These are phyloP conservation scores for Helianthus tuberosus DNA, from an alignment of 129 eudicot genomes.

Conservation along the genomic window DNA sequence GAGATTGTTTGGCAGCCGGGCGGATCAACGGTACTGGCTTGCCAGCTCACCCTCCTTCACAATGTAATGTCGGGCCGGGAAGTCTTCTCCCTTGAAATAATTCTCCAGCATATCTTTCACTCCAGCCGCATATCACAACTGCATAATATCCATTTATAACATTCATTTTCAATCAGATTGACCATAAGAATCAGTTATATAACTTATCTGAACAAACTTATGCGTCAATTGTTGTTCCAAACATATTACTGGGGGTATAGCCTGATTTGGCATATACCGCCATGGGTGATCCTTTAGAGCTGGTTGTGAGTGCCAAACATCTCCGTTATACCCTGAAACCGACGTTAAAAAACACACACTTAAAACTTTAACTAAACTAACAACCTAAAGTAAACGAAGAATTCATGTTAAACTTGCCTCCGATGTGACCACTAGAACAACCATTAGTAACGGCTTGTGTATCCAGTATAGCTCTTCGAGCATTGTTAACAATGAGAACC, in stretches of 20 bases:
- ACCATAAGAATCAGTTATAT: no score
- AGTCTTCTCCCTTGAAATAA: slow-evolving; percentile 97
- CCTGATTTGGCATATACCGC: slow-evolving; percentile 99
- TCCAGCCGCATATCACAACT: no score
- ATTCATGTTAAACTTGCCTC: slow-evolving; percentile 49
- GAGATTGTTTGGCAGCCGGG: not conserved
- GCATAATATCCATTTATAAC: no score
- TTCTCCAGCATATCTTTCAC: slow-evolving; percentile 30
- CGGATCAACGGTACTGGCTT: slow-evolving; percentile 70
- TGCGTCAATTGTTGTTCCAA: slow-evolving; percentile 51
- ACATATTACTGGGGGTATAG: slow-evolving; percentile 94
- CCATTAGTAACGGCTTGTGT: slow-evolving; percentile 98
- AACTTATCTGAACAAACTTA: no score
- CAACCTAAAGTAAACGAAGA: not conserved
- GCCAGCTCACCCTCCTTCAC: slow-evolving; percentile 99
- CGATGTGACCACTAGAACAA: slow-evolving; percentile 89
- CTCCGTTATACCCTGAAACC: slow-evolving; percentile 88
- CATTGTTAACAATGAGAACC: slow-evolving; percentile 92
- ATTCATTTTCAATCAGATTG: no score
- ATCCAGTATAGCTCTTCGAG: slow-evolving; percentile 98
- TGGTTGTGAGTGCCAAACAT: slow-evolving; percentile 99
- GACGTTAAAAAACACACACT: not conserved
- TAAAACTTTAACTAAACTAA: not conserved
- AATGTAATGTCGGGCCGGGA: slow-evolving; percentile 79
- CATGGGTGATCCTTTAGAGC: slow-evolving; percentile 99